Base-by-base conservation (phyloP, 2,329 filamentous ascomycete species). In the Xylaria sp. region DNA sequence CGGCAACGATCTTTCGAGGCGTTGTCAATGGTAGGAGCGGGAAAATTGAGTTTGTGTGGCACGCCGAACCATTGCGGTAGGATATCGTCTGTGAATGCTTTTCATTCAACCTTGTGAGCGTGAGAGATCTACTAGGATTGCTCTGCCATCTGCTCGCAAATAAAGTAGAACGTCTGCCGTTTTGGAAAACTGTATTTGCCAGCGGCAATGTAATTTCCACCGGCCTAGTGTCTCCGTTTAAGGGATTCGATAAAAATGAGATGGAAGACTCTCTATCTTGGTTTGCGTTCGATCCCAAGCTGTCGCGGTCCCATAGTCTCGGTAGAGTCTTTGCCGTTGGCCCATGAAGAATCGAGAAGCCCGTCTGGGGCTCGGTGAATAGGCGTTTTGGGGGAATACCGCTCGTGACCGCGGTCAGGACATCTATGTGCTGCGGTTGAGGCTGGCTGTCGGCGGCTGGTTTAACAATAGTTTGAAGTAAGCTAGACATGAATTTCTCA, bases 161-260 rank as follows among this genome's bases (percentile, higher is more conserved):
- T 7, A 90, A 71, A 1, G 85, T 89, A 2, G 86, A 86, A 1
- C 75, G 75, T 21, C 75, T 77, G 42, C 85, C 88, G 56, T 87
- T 93, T 38, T 86, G 82, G 66, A 94, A 94, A 6, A 91, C 74
- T 0, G 91, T 95, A 65, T 91, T 90, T 39, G 90, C 87, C 21
- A 94, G 74, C 1, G 90, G 90, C 1, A 92, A 54, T 5, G 78
- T 83, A 49, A 81, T 69, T 2, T 71, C 68, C 2, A 74, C 59
- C 4, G 55, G 54, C 29, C 55, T 57, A 1, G 51, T 56, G 24
- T 63, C 53, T 4, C 54, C 46, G 6, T 53, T 43, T 19, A 68
- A 41, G 8, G 63, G 60, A 7, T 72, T 73, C 16, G 78, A 64
- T 17, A 70, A 56, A 44, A 81, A 74, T 0, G 72, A 74, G 6